Evolutionary conservation across 2,329 filamentous ascomycete genomes (phyloP), one percentile per base, ranked within the genome.

Genomic region (Penicillium sp.): DNA sequence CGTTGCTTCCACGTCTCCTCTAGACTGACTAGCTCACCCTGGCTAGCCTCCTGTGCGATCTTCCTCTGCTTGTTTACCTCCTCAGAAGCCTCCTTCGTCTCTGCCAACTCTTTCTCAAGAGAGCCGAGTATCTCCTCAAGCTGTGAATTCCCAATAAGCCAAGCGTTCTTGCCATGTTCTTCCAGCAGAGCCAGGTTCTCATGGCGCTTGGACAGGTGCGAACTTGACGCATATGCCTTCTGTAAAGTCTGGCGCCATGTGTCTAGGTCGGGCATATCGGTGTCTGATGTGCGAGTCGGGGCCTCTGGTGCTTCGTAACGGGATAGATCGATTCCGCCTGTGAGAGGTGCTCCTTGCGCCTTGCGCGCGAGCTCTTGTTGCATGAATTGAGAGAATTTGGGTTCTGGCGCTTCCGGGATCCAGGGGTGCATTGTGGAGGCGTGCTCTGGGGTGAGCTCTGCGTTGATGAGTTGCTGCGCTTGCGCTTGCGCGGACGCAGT

Each of bases 71-170:
- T 78, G 62, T 92, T 92, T 10, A 94, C 79, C 37, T 83, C 71
- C 70, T 97, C 92, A 46, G 92, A 82, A 62, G 89, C 85, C 56
- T 82, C 80, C 72, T 86, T 87, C 20, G 83, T 77, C 38, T 79
- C 81, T 14, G 85, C 86, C 48, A 97, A 79, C 66, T 96, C 91
- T 43, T 80, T 79, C 79, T 97, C 93, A 26, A 95, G 69, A 13
- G 73, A 73, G 49, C 82, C 81, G 50, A 95, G 74, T 40, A 90
- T 82, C 42, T 85, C 84, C 75, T 97, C 93, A 20, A 92, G 74
- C 63, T 89, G 85, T 65, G 87, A 85, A 74, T 99, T 99, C 6
- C 85, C 85, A 9, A 96, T 82, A 53, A 99, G 80, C 93, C 94
- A 97, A 10, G 90, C 88, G 73, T 96, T 96, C 76, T 90, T 90